Evolutionary conservation across 768 basidiomycete species (phyloP), one percentile per base, ranked within the genome.

Genomic region (Mycena rosella): DNA sequence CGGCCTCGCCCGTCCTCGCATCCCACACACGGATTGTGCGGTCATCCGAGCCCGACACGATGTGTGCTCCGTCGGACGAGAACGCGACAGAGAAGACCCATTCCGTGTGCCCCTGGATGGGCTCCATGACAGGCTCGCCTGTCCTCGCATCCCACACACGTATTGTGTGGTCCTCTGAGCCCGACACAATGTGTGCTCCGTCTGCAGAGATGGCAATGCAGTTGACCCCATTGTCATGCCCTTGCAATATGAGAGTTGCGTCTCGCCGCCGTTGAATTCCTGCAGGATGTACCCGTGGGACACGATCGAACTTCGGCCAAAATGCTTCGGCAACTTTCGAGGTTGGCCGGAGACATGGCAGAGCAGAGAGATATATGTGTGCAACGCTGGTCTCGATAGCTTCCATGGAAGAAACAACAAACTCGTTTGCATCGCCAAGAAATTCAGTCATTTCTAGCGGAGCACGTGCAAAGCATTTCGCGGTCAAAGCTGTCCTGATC

Each of bases 351-450:
- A 53, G 17, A 34, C 52, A 53, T 53, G 52, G 52, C 2, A 53
- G 52, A 53, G 51, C 30, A 32, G 29, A 52, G 48, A 49, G 24
- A 49, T 34, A 34, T 34, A 34, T 52, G 40, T 42, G 40, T 17
- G 40, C 40, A 7, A 42, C 40, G 18, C 40, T 42, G 40, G 40
- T 42, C 18, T 42, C 40, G 15, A 42, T 42, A 42, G 40, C 40
- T 17, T 42, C 40, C 40, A 53, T 17, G 30, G 52, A 54, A 54
- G 52, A 54, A 20, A 54, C 17, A 34, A 54, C 52, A 54, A 54
- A 54, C 52, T 54, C 52, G 17, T 54, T 54, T 32, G 52, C 52
- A 36, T 54, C 52, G 5, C 20, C 52, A 54, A 54, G 52, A 36
- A 54, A 54, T 54, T 54, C 52, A 36, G 52, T 54, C 32, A 54